These are phyloP conservation scores for Kuraishia piskuri DNA, from an alignment of 805 yeast species.

Conservation along the genomic window DNA sequence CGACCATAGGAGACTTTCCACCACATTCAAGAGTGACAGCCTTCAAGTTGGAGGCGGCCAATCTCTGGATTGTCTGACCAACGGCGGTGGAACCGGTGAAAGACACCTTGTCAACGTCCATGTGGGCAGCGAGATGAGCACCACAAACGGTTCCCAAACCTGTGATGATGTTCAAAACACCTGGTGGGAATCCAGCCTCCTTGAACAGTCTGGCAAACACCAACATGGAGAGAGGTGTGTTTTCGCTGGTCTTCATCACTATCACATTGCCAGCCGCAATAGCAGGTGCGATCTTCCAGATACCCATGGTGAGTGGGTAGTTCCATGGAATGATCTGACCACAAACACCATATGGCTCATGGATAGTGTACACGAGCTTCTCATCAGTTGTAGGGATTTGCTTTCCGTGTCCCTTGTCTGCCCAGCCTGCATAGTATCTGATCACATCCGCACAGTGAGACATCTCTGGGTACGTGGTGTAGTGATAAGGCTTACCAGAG, in stretches of 20 bases:
- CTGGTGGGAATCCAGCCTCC: constrained; percentile 70
- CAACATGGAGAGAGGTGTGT: constrained; percentile 65
- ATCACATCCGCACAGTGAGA: constrained; percentile 34
- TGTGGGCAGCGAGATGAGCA: constrained; percentile 52
- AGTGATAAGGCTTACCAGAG: constrained; percentile 42
- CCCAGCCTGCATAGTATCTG: constrained; percentile 55
- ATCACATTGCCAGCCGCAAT: constrained; percentile 71
- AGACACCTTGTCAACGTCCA: constrained; percentile 48
- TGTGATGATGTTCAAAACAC: constrained; percentile 62
- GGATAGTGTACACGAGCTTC: constrained; percentile 58
- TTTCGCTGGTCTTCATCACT: constrained; percentile 66
- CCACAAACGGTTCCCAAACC: constrained; percentile 71
- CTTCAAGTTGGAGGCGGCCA: constrained; percentile 54
- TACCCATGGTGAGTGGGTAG: constrained; percentile 62
- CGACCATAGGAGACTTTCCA: constrained; percentile 59
- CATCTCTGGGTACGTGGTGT: constrained; percentile 41
- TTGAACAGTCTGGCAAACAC: constrained; percentile 48
- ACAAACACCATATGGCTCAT: constrained; percentile 62
- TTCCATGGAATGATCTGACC: constrained; percentile 71
- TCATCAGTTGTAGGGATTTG: constrained; percentile 28
- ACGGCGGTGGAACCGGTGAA: constrained; percentile 63
- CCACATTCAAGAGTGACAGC: constrained; percentile 66
- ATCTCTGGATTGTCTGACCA: constrained; percentile 54
- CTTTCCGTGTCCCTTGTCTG: constrained; percentile 44
- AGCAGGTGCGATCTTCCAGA: constrained; percentile 82